Evolutionary conservation across 2,329 filamentous ascomycete genomes (phyloP).

Genomic region (Ophiostoma angusticollis): DNA sequence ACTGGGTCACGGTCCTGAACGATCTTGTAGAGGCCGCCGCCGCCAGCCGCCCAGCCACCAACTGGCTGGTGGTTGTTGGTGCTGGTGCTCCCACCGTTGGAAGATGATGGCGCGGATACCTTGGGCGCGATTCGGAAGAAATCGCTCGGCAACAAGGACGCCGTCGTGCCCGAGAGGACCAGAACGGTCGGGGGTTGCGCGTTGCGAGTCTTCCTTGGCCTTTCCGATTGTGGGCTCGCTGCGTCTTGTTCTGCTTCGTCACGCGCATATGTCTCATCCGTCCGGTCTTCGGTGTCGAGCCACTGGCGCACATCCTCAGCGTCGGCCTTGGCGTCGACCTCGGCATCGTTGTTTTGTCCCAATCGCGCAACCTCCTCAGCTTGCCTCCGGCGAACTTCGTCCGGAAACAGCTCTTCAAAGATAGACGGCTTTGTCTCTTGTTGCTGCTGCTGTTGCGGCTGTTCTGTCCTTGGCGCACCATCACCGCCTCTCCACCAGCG

Average conservation of each 20-base stretch:
- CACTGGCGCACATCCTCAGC: conserved; percentile 8
- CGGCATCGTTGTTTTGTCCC: background rate
- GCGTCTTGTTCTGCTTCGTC: background rate
- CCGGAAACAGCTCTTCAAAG: conserved; percentile 12
- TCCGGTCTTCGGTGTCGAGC: conserved; percentile 7
- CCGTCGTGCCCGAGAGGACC: conserved; percentile 44
- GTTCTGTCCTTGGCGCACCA: background rate
- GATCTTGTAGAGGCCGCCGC: conserved; percentile 26
- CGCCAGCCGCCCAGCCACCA: conserved; percentile 48
- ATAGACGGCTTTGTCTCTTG: conserved; percentile 6
- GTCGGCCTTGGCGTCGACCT: background rate
- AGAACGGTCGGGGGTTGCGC: conserved; percentile 25
- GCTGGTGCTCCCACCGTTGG: background rate
- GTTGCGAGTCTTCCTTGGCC: background rate
- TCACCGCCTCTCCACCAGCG: background rate
- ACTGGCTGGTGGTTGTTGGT: conserved; percentile 25
- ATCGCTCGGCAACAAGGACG: conserved; percentile 51
- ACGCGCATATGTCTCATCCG: background rate
- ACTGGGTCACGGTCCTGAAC: conserved; percentile 51
- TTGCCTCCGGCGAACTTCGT: background rate
- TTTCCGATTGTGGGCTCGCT: background rate
- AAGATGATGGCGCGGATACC: conserved; percentile 23
- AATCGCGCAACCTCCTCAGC: background rate
- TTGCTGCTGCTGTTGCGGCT: background rate
- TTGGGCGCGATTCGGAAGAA: conserved; percentile 55